Conservation (phyloP, 2,329 filamentous ascomycete genomes). For the Sphaerulina musiva region DNA sequence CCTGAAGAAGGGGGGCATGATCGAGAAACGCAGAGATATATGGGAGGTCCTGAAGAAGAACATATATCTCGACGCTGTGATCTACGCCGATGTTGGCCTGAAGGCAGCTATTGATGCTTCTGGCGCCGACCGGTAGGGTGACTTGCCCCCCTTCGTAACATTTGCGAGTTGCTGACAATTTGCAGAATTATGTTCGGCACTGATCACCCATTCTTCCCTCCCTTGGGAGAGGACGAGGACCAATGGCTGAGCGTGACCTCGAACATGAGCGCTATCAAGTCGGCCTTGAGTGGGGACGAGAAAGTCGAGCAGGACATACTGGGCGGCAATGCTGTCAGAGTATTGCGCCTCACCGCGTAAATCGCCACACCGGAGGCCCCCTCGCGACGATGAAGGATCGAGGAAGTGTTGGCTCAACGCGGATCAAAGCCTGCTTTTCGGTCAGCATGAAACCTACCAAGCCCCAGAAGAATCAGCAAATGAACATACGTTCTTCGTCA, state of each 20-base stretch:
- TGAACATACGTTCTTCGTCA: conserved; percentile 60
- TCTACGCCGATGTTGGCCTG: conserved; percentile 69
- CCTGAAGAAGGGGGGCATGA: conserved; percentile 55
- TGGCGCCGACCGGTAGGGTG: conserved; percentile 56
- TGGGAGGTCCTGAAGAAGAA: conserved; percentile 66
- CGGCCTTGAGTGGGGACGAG: conserved; percentile 45
- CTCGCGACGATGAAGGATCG: not conserved
- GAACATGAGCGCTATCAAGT: conserved; percentile 52
- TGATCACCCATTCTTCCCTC: conserved; percentile 81
- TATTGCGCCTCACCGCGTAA: conserved; percentile 36
- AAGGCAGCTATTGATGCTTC: conserved; percentile 62
- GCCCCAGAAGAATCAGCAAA: not conserved
- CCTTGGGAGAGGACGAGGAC: conserved; percentile 54
- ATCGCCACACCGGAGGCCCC: not conserved
- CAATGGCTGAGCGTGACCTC: conserved; percentile 64
- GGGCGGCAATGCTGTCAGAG: conserved; percentile 53
- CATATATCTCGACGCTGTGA: conserved; percentile 80
- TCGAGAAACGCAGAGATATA: conserved; percentile 50
- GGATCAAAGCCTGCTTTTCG: not conserved
- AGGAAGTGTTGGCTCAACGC: not conserved
- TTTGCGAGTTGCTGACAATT: not conserved
- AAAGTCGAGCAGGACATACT: conserved; percentile 49
- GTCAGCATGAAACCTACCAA: not conserved
- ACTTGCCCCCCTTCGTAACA: not conserved
- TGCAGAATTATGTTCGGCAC: conserved; percentile 47